These are phyloP conservation scores for Chenopodium berlandieri DNA, from an alignment of 148 eudicot genomes.

Conservation along the genomic window DNA sequence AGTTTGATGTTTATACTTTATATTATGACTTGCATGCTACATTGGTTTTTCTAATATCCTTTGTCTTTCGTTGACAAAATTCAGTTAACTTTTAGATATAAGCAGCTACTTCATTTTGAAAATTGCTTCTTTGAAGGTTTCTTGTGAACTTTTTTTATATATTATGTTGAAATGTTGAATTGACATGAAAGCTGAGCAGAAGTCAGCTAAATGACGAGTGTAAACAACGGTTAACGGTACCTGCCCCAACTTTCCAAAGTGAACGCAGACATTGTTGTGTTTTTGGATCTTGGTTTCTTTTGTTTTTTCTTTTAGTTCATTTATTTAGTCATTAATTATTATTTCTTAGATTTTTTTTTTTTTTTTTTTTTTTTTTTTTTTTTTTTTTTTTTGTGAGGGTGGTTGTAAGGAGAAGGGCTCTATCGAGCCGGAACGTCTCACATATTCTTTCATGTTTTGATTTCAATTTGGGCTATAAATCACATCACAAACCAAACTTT, in stretches of 20 bases:
- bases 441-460: too few species aligned
- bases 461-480: too few species aligned
- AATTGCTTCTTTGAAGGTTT: constrained; percentile 2
- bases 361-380: too few species aligned
- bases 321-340: too few species aligned
- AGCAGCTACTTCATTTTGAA: neutral
- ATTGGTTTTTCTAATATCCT: neutral
- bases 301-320: neutral
- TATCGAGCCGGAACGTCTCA: too few species aligned
- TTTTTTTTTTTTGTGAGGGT: too few species aligned
- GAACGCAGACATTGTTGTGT: neutral
- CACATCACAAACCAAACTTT: too few species aligned
- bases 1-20: neutral
- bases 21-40: constrained; percentile 2
- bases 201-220: neutral
- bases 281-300: neutral
- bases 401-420: too few species aligned
- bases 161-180: neutral
- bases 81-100: neutral
- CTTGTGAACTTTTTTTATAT: neutral
- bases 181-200: neutral
- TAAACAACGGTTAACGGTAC: neutral
- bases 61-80: constrained; percentile 3
- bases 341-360: too few species aligned
- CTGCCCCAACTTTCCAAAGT: neutral